Base-by-base conservation (phyloP, 805 yeast species). In the Nakazawaea ishiwadae region DNA sequence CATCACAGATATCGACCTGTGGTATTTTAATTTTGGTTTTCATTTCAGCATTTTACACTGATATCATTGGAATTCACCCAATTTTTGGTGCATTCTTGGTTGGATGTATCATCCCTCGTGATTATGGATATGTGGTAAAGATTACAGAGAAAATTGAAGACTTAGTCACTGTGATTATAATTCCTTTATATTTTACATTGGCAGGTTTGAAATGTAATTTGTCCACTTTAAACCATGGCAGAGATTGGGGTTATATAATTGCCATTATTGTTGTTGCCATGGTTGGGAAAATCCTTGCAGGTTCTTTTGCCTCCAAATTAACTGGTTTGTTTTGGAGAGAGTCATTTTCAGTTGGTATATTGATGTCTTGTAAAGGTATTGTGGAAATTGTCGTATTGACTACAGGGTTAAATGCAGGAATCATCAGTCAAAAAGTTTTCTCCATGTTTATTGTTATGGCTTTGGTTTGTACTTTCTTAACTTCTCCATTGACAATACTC, bases 311-410 rank as follows among this genome's bases (percentile, higher is more conserved):
- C 29, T 81, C 90, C 2, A 78, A 71, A 48, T 44, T 76, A 31
- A 72, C 71, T 56, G 85, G 84, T 1, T 60, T 84, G 37, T 68
- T 69, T 37, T 80, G 85, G 84, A 73, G 90, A 56, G 93, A 85
- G 56, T 75, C 88, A 2, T 56, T 79, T 27, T 69, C 90, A 2
- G 91, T 84, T 29, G 95, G 95, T 40, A 73, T 83, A 18, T 66
- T 85, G 50, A 85, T 85, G 93, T 83, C 91, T 5, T 85, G 95
- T 69, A 85, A 85, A 60, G 95, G 95, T 60, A 83, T 84, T 48
- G 93, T 84, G 18, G 95, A 84, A 60, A 81, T 84, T 56, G 90
- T 84, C 31, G 93, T 84, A 16, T 66, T 84, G 48, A 79, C 76
- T 31, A 78, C 82, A 18, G 95, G 95, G 37, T 67, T 84, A 42